Percentiles rank a stretch among this genome's conserved stretches.
Conservation (phyloP, 441 rosid genomes). For the Syzygium malaccense region DNA sequence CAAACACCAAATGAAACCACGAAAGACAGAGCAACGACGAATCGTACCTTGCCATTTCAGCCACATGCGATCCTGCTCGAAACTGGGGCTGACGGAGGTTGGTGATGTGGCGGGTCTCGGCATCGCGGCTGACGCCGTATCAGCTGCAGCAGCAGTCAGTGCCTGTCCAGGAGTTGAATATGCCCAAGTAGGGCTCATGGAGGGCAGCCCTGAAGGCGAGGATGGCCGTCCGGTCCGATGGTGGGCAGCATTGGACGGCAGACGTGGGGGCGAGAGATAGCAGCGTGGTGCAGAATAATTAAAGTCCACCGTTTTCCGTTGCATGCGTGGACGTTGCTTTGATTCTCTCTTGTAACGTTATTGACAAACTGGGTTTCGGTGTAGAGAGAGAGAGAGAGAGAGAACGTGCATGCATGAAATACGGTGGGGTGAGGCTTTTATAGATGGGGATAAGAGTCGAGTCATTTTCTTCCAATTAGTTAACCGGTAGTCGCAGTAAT, state of each 20-base stretch:
- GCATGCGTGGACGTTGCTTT: not conserved
- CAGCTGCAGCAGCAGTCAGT: slow-evolving; percentile 73
- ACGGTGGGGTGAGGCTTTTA: not conserved
- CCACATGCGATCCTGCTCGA: slow-evolving; percentile 89
- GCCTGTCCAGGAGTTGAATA: slow-evolving; percentile 81
- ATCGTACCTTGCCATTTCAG: slow-evolving; percentile 83
- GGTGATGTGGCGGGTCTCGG: slow-evolving; percentile 15
- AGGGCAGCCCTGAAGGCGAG: slow-evolving; percentile 55
- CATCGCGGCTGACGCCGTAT: slow-evolving; percentile 80
- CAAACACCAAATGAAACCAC: too few relatives aligned
- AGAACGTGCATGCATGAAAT: not conserved
- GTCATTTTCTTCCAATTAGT: not conserved
- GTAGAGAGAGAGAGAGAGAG: not conserved
- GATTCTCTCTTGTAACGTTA: not conserved
- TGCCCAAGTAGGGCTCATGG: slow-evolving; percentile 62
- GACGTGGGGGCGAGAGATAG: slow-evolving; percentile 16
- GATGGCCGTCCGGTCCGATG: slow-evolving; percentile 66
- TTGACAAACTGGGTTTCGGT: not conserved
- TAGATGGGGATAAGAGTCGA: not conserved
- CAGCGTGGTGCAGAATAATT: not conserved
- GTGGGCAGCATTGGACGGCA: slow-evolving; percentile 38
- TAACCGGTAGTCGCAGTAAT: not conserved
- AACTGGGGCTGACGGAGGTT: slow-evolving; percentile 55
- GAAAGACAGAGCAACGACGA: not conserved
- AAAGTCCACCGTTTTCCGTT: not conserved